Base-by-base conservation (phyloP, 768 basidiomycete genomes). In the Rhodosporidiobolus sp. region DNA sequence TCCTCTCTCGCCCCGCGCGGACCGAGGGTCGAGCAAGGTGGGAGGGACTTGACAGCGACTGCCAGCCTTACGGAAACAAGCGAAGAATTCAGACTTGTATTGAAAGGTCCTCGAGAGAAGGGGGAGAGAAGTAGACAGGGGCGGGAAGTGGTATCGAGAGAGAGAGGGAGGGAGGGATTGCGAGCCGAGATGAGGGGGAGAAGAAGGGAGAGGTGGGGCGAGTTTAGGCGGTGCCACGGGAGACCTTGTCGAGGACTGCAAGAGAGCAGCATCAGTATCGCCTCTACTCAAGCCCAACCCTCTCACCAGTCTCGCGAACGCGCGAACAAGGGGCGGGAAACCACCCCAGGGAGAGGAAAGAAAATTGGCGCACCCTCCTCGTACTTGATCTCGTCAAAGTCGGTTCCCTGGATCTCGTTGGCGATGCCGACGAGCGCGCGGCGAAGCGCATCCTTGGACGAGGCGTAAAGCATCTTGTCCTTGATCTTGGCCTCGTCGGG, bases 381-480 rank as follows among this genome's bases (percentile, higher is more conserved):
- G 77, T 87, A 83, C 34, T 87, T 84, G 75, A 96, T 85, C 81
- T 97, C 93, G 64, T 83, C 83, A 70, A 69, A 83, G 55, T 92
- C 92, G 55, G 90, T 94, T 67, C 87, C 94, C 81, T 97, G 94
- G 66, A 98, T 85, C 80, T 96, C 93, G 58, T 86, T 80, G 9
- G 86, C 84, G 75, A 96, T 85, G 65, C 94, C 95, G 34, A 86
- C 86, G 38, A 98, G 85, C 45, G 86, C 79, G 65, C 85, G 86
- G 78, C 87, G 86, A 75, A 99, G 82, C 9, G 88, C 88, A 35
- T 92, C 90, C 79, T 87, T 89, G 64, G 94, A 97, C 26, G 92
- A 88, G 5, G 95, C 89, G 82, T 87, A 90, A 77, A 96, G 78
- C 94, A 97, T 97, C 88, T 94, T 97, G 80, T 87, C 85, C 83